Percentiles rank a stretch among this genome's conserved stretches.
These are phyloP conservation scores for Claviceps purpurea DNA, from an alignment of 2,329 filamentous ascomycete species.

Conservation along the genomic window DNA sequence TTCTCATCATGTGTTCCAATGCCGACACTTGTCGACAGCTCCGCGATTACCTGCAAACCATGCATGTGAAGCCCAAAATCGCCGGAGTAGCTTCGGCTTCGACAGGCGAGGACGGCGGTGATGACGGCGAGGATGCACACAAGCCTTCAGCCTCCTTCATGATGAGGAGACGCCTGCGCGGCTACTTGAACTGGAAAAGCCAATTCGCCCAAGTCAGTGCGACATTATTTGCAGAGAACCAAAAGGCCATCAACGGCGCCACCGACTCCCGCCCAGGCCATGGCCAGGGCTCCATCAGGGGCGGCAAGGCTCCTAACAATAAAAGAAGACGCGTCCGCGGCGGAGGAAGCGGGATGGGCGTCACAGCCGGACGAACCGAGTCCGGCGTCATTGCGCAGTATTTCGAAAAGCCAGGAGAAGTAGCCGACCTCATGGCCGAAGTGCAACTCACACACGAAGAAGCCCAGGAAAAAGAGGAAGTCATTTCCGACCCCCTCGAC, in stretches of 20 bases:
- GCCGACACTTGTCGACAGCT: slow-evolving; percentile 76
- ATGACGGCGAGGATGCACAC: slow-evolving; percentile 35
- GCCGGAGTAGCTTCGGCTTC: slow-evolving; percentile 17
- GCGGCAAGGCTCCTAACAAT: slow-evolving; percentile 56
- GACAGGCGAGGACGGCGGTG: slow-evolving; percentile 28
- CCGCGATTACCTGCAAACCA: slow-evolving; percentile 80
- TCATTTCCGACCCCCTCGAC: slow-evolving; percentile 64
- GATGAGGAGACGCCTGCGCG: slow-evolving; percentile 77
- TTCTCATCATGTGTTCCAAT: slow-evolving; percentile 91
- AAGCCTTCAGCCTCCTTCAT: slow-evolving; percentile 69
- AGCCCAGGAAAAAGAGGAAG: slow-evolving; percentile 59
- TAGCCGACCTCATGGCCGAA: slow-evolving; percentile 69
- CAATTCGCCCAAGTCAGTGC: slow-evolving; percentile 79
- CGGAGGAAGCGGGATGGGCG: slow-evolving; percentile 44
- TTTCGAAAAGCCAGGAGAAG: slow-evolving; percentile 72
- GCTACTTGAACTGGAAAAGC: slow-evolving; percentile 82
- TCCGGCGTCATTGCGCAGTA: slow-evolving; percentile 64
- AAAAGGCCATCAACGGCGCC: slow-evolving; percentile 58
- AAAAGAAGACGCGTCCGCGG: slow-evolving; percentile 79
- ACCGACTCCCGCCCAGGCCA: slow-evolving; percentile 39
- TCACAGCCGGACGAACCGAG: slow-evolving; percentile 48
- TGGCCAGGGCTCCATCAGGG: slow-evolving; percentile 33
- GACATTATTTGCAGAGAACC: slow-evolving; percentile 64
- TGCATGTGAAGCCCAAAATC: slow-evolving; percentile 55
- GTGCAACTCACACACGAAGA: slow-evolving; percentile 71